Percentiles rank a stretch among this genome's conserved stretches.
phyloP scores from a whole-genome alignment of 306 rosid species.

The Cajanus cajan region DNA sequence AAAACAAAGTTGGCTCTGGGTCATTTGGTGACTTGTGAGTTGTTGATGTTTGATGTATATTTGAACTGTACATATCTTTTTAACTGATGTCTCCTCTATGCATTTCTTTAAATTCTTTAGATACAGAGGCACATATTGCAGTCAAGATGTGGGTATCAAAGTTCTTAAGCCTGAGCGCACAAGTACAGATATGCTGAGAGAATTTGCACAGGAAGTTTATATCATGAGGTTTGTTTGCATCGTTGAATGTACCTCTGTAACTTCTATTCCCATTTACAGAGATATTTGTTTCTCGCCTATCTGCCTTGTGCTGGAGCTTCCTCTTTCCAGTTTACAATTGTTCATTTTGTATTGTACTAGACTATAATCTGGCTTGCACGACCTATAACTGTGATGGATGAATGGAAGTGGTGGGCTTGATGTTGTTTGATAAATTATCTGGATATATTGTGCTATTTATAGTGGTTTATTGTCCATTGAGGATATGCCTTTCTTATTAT shows the following conservation, averaged over 20 bases:
- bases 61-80: slow-evolving; percentile 26
- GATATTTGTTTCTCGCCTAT: background rate
- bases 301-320: slow-evolving; percentile 12
- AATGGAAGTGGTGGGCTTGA: too few relatives aligned
- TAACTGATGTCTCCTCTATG: slow-evolving; percentile 35
- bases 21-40: slow-evolving; percentile 96
- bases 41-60: slow-evolving; percentile 30
- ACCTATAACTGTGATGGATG: too few relatives aligned
- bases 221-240: slow-evolving; percentile 78
- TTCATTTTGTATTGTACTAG: too few relatives aligned
- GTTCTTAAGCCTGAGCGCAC: slow-evolving; percentile 87
- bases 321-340: too few relatives aligned
- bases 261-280: slow-evolving; percentile 23
- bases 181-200: too few relatives aligned
- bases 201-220: too few relatives aligned
- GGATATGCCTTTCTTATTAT: too few relatives aligned
- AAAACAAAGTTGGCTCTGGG: slow-evolving; percentile 94
- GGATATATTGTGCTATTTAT: too few relatives aligned
- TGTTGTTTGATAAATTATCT: too few relatives aligned
- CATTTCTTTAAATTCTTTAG: slow-evolving; percentile 44
- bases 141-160: slow-evolving; percentile 97
- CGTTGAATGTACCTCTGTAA: slow-evolving; percentile 19
- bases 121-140: slow-evolving; percentile 87
- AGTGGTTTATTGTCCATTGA: too few relatives aligned
- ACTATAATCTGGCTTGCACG: too few relatives aligned